phyloP scores from a whole-genome alignment of 805 yeast species.

The Starmerella geochares region DNA sequence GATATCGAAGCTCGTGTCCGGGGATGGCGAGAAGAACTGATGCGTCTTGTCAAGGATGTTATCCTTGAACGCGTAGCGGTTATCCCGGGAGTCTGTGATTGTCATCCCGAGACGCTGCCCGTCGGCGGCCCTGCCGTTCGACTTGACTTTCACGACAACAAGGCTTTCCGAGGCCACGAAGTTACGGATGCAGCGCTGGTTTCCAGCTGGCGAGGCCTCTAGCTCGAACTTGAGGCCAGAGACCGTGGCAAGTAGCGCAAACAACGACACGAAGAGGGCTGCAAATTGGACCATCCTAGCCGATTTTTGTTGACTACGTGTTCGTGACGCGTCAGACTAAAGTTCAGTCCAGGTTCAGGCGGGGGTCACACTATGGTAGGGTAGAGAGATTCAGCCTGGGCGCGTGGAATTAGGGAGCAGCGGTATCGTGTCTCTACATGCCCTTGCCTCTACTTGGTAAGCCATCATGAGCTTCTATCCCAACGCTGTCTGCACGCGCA shows the following conservation, averaged over 20 bases:
- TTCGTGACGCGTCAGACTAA: slow-evolving; percentile 7
- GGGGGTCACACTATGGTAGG: background rate
- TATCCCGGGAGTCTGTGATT: slow-evolving; percentile 64
- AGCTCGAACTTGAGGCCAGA: slow-evolving; percentile 30
- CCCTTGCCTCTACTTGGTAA: no score
- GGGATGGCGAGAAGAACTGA: slow-evolving; percentile 76
- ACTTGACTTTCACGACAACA: slow-evolving; percentile 71
- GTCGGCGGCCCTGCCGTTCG: slow-evolving; percentile 70
- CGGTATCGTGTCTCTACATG: no score
- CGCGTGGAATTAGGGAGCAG: no score
- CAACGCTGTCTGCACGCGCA: no score
- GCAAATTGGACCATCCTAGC: background rate
- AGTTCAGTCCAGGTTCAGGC: background rate
- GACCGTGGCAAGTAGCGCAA: slow-evolving; percentile 17
- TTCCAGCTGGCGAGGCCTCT: slow-evolving; percentile 28
- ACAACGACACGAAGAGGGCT: background rate
- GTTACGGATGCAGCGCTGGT: slow-evolving; percentile 81
- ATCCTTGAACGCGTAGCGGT: slow-evolving; percentile 68
- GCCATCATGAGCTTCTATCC: no score
- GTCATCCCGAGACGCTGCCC: slow-evolving; percentile 68
- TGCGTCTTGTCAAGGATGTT: slow-evolving; percentile 63
- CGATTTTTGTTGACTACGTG: slow-evolving; percentile 8
- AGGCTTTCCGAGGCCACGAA: slow-evolving; percentile 75
- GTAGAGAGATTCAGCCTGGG: background rate
- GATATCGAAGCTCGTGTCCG: slow-evolving; percentile 76